Evolutionary conservation across 2,329 filamentous ascomycete species (phyloP), one percentile per base, ranked within the genome.

Genomic region (Fusarium haematococcum): DNA sequence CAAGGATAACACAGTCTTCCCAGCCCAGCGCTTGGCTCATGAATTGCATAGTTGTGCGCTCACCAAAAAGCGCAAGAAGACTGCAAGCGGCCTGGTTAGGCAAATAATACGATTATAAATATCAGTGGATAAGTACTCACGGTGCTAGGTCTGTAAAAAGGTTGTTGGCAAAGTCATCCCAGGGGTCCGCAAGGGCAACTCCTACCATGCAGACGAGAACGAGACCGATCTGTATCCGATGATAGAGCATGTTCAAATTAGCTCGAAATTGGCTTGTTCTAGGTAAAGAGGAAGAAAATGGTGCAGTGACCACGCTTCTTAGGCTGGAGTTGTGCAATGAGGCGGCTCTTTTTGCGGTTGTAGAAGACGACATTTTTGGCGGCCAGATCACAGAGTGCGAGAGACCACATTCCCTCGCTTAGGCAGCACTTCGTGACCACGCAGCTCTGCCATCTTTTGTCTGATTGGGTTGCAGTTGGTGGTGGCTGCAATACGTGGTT

Each of bases 141-240:
- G 54, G 54, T 1, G 54, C 54, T 1, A 57, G 54, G 13, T 57
- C 54, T 0, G 54, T 18, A 33, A 57, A 57, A 3, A 37, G 14
- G 13, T 57, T 57, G 2, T 57, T 57, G 8, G 54, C 33, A 25
- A 57, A 57, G 14, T 57, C 54, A 25, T 57, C 54, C 52, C 32
- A 52, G 0, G 16, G 5, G 9, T 52, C 48, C 3, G 48, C 48
- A 6, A 8, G 16, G 25, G 25, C 48, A 13, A 30, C 25, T 52
- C 16, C 16, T 1, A 5, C 48, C 25, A 52, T 18, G 25, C 5
- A 52, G 25, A 1, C 25, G 1, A 50, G 25, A 5, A 30, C 16
- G 25, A 50, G 16, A 1, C 25, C 4, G 25, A 50, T 3, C 14
- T 25, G 30, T 50, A n/a, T 50, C 45, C 14, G 5, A 27, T 18